These are phyloP conservation scores for Kuraishia capsulata DNA, from an alignment of 805 yeast genomes.

Conservation along the genomic window DNA sequence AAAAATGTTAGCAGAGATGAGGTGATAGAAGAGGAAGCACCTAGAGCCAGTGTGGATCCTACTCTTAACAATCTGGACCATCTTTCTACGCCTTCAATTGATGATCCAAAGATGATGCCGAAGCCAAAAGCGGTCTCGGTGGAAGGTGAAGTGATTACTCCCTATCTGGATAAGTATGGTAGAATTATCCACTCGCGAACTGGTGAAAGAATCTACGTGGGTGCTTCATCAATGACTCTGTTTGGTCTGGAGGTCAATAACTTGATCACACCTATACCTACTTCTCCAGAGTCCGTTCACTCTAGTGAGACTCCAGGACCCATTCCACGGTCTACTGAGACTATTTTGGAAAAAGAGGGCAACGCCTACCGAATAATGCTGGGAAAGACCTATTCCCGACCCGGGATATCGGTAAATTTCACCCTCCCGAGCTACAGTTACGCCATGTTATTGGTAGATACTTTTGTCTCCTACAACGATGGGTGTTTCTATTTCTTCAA, in stretches of 20 bases:
- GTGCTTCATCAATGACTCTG: conserved; percentile 75
- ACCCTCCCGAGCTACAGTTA: conserved; percentile 70
- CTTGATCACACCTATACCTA: conserved; percentile 15
- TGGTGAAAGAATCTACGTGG: conserved; percentile 69
- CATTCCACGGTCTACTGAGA: conserved; percentile 25
- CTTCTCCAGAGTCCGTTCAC: conserved; percentile 8
- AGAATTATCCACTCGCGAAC: conserved; percentile 65
- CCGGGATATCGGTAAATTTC: conserved; percentile 61
- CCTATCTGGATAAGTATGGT: conserved; percentile 64
- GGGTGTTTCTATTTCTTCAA: conserved; percentile 81
- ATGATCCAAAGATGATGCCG: not conserved
- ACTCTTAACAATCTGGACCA: not conserved
- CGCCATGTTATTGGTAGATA: conserved; percentile 66
- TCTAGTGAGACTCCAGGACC: not conserved
- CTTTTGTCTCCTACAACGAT: conserved; percentile 70
- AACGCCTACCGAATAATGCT: conserved; percentile 65
- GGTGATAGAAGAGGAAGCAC: not conserved
- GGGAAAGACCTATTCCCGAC: conserved; percentile 58
- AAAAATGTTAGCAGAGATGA: conserved; percentile 11
- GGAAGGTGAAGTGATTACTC: conserved; percentile 51
- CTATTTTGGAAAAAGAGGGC: conserved; percentile 65
- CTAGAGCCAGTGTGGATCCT: not conserved
- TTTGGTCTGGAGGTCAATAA: conserved; percentile 73
- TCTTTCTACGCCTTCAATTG: not conserved
- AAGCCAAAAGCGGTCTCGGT: conserved; percentile 1